phyloP scores from a whole-genome alignment of 805 yeast species.

The Wickerhamomyces canadensis region DNA sequence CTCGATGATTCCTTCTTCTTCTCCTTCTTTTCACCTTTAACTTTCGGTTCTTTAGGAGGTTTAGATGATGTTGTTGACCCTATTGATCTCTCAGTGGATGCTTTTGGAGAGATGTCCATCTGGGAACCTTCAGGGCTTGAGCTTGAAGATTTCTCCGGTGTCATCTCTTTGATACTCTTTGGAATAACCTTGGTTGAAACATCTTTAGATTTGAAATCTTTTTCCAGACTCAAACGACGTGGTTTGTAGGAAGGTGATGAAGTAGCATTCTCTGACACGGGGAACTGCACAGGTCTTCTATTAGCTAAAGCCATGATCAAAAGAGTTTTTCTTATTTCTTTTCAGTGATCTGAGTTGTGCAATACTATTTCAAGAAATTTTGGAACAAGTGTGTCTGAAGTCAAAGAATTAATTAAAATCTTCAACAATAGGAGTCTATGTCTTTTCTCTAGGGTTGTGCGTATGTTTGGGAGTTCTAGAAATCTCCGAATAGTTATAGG shows the following conservation, averaged over 20 bases:
- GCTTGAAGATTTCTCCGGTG: slow-evolving; percentile 20
- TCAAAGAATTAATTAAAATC: slow-evolving; percentile 25
- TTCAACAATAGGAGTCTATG: too few relatives aligned
- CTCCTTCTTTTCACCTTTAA: slow-evolving; percentile 18
- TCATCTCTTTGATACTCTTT: slow-evolving; percentile 18
- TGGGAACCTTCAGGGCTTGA: slow-evolving; percentile 20
- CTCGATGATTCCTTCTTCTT: slow-evolving; percentile 20
- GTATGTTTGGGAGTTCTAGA: too few relatives aligned
- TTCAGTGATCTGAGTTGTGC: too few relatives aligned
- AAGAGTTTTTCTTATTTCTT: neutral
- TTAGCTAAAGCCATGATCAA: slow-evolving; percentile 56
- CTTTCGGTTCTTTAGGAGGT: slow-evolving; percentile 7
- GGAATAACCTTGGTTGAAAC: slow-evolving; percentile 7
- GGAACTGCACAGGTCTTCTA: slow-evolving; percentile 56
- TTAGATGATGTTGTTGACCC: slow-evolving; percentile 15
- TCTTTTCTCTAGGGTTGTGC: too few relatives aligned
- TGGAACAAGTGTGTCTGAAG: neutral
- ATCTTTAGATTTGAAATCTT: slow-evolving; percentile 9
- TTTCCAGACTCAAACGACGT: slow-evolving; percentile 23
- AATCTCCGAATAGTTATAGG: too few relatives aligned
- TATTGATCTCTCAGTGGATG: slow-evolving; percentile 14
- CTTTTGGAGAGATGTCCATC: slow-evolving; percentile 22
- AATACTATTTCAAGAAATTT: too few relatives aligned
- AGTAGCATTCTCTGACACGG: slow-evolving; percentile 28
- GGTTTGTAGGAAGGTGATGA: slow-evolving; percentile 26